phyloP scores from a whole-genome alignment of 2,329 filamentous ascomycete genomes.

The Colletotrichum sp. region DNA sequence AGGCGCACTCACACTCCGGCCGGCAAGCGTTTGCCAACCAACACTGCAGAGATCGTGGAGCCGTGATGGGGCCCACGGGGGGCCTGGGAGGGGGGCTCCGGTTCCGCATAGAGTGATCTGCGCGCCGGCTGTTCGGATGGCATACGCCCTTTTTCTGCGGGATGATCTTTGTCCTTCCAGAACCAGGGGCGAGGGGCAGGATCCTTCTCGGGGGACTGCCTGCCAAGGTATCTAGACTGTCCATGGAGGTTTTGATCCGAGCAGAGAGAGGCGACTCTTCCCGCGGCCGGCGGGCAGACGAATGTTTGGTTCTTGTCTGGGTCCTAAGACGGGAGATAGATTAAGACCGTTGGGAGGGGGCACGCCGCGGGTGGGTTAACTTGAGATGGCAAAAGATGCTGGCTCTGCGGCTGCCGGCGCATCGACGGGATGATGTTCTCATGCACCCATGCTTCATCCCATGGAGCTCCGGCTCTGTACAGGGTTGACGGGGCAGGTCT shows the following conservation, averaged over 20 bases:
- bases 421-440: not conserved
- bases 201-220: not conserved
- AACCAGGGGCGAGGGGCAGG: not conserved
- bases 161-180: not conserved
- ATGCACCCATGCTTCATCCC: not conserved
- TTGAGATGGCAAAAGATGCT: not conserved
- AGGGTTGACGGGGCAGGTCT: not conserved
- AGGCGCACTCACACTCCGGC: not conserved
- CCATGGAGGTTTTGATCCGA: not conserved
- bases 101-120: slow-evolving; percentile 15
- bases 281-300: too few relatives aligned
- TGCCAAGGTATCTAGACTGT: not conserved
- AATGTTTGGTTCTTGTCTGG: not conserved
- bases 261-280: not conserved
- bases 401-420: not conserved
- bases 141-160: not conserved
- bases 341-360: not conserved
- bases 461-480: not conserved
- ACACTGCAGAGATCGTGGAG: not conserved
- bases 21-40: not conserved
- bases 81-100: not conserved
- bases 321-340: not conserved
- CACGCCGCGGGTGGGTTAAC: not conserved
- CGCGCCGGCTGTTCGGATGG: slow-evolving; percentile 7
- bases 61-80: not conserved